These are phyloP conservation scores for Chalciporus piperatus DNA, from an alignment of 768 basidiomycete genomes.

Conservation along the genomic window DNA sequence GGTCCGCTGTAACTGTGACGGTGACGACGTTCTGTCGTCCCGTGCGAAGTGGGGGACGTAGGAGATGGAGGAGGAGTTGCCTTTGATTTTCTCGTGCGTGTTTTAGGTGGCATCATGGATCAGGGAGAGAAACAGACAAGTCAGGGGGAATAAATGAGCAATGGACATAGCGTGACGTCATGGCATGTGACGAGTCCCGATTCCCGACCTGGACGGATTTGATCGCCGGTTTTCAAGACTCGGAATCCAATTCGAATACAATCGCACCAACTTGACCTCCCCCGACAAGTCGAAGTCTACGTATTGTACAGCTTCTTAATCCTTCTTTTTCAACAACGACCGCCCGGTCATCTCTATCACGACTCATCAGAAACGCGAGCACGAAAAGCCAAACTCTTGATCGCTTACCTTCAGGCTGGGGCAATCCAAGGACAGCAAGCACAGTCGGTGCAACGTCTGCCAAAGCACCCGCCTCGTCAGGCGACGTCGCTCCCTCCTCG, in stretches of 20 bases:
- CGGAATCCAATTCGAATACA: too few species aligned
- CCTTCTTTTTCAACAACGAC: slow-evolving; percentile 25
- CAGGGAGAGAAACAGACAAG: not conserved
- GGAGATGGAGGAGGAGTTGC: slow-evolving; percentile 6
- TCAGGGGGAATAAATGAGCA: not conserved
- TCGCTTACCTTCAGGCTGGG: slow-evolving; percentile 67
- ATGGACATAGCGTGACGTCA: slow-evolving; percentile 13
- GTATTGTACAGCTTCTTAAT: slow-evolving; percentile 16
- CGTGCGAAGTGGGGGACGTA: slow-evolving; percentile 5
- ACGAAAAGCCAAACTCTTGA: not conserved
- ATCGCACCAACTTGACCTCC: not conserved
- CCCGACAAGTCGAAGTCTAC: slow-evolving; percentile 4
- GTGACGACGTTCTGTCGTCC: slow-evolving; percentile 9
- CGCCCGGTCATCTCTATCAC: slow-evolving; percentile 29
- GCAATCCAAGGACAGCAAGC: slow-evolving; percentile 71
- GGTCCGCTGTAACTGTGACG: slow-evolving; percentile 20
- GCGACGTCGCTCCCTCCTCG: slow-evolving; percentile 41
- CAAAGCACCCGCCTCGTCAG: slow-evolving; percentile 69
- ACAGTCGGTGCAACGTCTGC: slow-evolving; percentile 92
- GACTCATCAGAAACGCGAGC: slow-evolving; percentile 1
- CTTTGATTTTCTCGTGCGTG: slow-evolving; percentile 14
- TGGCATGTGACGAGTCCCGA: slow-evolving; percentile 11
- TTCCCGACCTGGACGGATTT: not conserved
- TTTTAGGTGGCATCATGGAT: slow-evolving; percentile 16
- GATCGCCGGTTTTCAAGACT: too few species aligned